These are phyloP conservation scores for Aeschynomene evenia DNA, from an alignment of 306 rosid genomes.

Conservation along the genomic window DNA sequence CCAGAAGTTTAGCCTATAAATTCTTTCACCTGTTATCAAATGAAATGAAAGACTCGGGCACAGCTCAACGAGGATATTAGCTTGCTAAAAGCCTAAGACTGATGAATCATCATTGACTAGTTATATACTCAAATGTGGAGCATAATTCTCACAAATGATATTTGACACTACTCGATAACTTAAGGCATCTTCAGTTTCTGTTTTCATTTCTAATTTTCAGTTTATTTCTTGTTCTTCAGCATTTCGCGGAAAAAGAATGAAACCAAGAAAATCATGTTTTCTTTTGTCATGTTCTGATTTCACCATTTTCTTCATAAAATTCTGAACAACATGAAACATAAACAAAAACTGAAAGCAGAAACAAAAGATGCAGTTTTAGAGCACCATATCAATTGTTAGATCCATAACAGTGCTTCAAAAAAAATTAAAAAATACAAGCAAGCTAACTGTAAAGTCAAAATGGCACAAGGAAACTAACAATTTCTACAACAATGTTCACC, in stretches of 20 bases:
- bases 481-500: conserved; percentile 30
- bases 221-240: too few relatives aligned
- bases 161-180: background rate
- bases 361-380: background rate
- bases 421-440: conserved; percentile 6
- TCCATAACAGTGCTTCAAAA: conserved; percentile 16
- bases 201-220: too few relatives aligned
- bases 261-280: too few relatives aligned
- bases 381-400: conserved; percentile 28
- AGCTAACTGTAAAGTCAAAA: conserved; percentile 7
- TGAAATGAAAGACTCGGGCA: background rate
- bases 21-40: background rate
- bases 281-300: too few relatives aligned
- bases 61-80: conserved; percentile 15
- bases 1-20: conserved; percentile 13
- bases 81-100: background rate
- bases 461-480: conserved; percentile 12
- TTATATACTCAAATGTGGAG: conserved; percentile 3
- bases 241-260: too few relatives aligned
- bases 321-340: too few relatives aligned
- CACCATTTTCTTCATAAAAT: too few relatives aligned
- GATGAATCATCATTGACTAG: background rate
- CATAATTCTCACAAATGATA: conserved; percentile 26
- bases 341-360: too few relatives aligned
- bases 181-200: background rate